Base-by-base conservation (phyloP, 164 flowering plant genomes). In the Aristolochia fimbriata region DNA sequence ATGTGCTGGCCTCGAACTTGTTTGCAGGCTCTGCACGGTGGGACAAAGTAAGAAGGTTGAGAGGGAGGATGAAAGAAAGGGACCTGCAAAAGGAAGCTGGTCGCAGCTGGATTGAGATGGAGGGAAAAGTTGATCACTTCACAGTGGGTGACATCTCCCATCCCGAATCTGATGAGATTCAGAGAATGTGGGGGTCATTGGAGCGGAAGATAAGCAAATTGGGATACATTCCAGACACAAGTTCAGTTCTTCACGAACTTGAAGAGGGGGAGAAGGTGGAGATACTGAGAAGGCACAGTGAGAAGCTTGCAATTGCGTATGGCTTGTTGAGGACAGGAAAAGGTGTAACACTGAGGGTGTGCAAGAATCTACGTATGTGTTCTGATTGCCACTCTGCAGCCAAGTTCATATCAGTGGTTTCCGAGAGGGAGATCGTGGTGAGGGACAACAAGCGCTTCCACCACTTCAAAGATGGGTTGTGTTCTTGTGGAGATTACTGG, bases 401-500 rank as follows among this genome's bases (percentile, higher is more conserved):
- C 21, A 80, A 78, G 63, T 70, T 82, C 60, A 69, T 82, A 33
- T 78, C 83, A 6, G 75, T 76, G 71, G 77, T 71, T 23, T 76
- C 65, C 41, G 68, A 77, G n/a, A 78, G 89, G 68, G 82, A 76
- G 59, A 78, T 81, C 48, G 56, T 81, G 66, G 77, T 84, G 47
- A 80, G 89, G 65, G 89, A 81, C 69, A 81, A 81, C 65, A 81
- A 81, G 61, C 65, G 83, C 0, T 84, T 81, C 62, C 86, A 84
- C 64, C 89, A 80, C 71, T 81, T 84, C 50, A 80, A 62, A 59
- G 58, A 75, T 70, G 86, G 89, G 60, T 1, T 61, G 19, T 84
- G 89, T 69, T 84, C 86, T 21, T 84, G 86, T 74, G 75, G 81
- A 46, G 84, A 84, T 68, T 78, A 78, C 64, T 84, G 84, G 86